Evolutionary conservation across 257 asterid species (phyloP).

Genomic region (Gentiana macrophylla): DNA sequence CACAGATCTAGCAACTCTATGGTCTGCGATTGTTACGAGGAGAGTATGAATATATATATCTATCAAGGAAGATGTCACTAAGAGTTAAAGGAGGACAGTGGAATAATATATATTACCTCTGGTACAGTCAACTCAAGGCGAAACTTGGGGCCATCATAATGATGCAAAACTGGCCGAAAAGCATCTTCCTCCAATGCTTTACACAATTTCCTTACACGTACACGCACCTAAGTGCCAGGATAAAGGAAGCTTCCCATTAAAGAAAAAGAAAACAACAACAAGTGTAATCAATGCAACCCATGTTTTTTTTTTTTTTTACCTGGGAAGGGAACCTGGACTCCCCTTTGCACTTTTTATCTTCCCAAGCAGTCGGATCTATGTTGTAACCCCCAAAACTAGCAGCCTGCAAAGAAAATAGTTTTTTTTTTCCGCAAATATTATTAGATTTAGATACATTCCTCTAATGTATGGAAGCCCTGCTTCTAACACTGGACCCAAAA

Average conservation of each 20-base stretch:
- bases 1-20: constrained; percentile 85
- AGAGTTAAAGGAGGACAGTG: background rate
- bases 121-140: constrained; percentile 95
- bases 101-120: constrained; percentile 40
- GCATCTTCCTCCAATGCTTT: constrained; percentile 93
- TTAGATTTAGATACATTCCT: no score
- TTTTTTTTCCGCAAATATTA: no score
- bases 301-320: constrained; percentile 25
- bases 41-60: background rate
- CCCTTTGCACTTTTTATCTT: constrained; percentile 94
- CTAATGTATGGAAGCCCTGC: no score
- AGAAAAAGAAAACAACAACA: background rate
- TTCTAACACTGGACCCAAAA: no score
- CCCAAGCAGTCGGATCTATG: constrained; percentile 99
- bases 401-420: constrained; percentile 35
- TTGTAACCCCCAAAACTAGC: constrained; percentile 82
- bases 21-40: constrained; percentile 41
- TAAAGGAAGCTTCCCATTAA: constrained; percentile 6
- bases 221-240: constrained; percentile 48
- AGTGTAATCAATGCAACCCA: constrained; percentile 2
- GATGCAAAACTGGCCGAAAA: constrained; percentile 93
- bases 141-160: constrained; percentile 95
- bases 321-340: constrained; percentile 98
- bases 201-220: constrained; percentile 64
- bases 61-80: constrained; percentile 3